These are phyloP conservation scores for Saccharum spontaneum DNA, from an alignment of 176 grass and related monocot species.

Conservation along the genomic window DNA sequence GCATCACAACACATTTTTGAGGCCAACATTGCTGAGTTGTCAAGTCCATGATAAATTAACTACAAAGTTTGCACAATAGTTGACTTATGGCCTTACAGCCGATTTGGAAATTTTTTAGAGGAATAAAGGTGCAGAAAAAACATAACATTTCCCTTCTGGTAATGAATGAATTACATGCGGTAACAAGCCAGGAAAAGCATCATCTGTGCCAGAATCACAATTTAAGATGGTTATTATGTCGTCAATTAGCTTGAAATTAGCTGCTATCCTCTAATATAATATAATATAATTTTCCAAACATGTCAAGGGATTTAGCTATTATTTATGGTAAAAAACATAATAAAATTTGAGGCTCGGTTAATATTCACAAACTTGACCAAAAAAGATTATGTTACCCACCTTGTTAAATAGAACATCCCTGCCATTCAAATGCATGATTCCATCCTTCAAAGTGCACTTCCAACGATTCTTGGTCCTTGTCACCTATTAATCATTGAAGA, in stretches of 20 bases:
- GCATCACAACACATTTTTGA: background rate
- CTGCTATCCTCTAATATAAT: background rate
- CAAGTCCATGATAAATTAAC: background rate
- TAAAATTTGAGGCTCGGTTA: background rate
- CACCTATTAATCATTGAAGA: slow-evolving; percentile 54
- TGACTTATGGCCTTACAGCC: background rate
- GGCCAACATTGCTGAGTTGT: background rate
- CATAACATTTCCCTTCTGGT: background rate
- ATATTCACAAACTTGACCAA: background rate
- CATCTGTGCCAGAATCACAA: background rate
- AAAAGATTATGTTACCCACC: slow-evolving; percentile 35
- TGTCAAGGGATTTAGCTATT: background rate
- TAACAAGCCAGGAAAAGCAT: background rate
- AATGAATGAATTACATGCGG: background rate
- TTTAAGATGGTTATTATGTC: background rate
- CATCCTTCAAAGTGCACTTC: slow-evolving; percentile 85
- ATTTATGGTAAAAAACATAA: background rate
- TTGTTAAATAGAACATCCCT: slow-evolving; percentile 85
- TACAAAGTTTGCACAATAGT: background rate
- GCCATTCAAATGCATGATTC: slow-evolving; percentile 80
- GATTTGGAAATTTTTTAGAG: background rate
- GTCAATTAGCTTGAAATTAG: background rate
- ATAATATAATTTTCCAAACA: background rate
- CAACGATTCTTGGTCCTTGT: slow-evolving; percentile 82
- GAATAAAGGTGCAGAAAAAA: background rate